phyloP scores from a whole-genome alignment of 257 asterid genomes.

The Fraxinus pennsylvanica region DNA sequence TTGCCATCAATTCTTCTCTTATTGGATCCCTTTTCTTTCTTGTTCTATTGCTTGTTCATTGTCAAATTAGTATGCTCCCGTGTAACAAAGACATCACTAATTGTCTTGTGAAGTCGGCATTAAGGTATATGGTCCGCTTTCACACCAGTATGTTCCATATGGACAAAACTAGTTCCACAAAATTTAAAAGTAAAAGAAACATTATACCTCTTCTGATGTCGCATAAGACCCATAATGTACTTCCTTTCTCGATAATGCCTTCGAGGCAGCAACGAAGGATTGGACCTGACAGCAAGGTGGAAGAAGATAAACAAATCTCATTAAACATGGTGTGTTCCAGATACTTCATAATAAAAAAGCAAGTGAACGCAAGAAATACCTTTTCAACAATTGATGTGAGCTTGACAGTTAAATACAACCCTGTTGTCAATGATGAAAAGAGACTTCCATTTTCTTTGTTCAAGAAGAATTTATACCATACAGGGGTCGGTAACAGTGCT shows the following conservation, averaged over 20 bases:
- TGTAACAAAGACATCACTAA: background rate
- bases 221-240: constrained; percentile 69
- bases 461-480: constrained; percentile 85
- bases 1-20: too few species aligned
- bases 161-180: background rate
- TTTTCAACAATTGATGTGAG: constrained; percentile 76
- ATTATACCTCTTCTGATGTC: constrained; percentile 69
- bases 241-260: constrained; percentile 67
- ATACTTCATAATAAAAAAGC: constrained; percentile 6
- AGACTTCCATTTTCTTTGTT: constrained; percentile 86
- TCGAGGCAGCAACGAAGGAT: constrained; percentile 55
- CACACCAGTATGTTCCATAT: background rate
- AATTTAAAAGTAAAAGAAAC: background rate
- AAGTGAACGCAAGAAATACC: constrained; percentile 37
- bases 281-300: constrained; percentile 47
- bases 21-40: too few species aligned
- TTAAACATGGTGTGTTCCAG: background rate
- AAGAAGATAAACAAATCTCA: constrained; percentile 3
- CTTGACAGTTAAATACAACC: constrained; percentile 79
- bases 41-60: too few species aligned
- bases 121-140: background rate
- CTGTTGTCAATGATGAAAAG: constrained; percentile 73
- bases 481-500: constrained; percentile 76
- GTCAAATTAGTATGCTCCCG: too few species aligned
- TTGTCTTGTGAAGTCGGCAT: background rate